Base-by-base conservation (phyloP, 495 filamentous ascomycete genomes). In the Annulohypoxylon maeteangense region DNA sequence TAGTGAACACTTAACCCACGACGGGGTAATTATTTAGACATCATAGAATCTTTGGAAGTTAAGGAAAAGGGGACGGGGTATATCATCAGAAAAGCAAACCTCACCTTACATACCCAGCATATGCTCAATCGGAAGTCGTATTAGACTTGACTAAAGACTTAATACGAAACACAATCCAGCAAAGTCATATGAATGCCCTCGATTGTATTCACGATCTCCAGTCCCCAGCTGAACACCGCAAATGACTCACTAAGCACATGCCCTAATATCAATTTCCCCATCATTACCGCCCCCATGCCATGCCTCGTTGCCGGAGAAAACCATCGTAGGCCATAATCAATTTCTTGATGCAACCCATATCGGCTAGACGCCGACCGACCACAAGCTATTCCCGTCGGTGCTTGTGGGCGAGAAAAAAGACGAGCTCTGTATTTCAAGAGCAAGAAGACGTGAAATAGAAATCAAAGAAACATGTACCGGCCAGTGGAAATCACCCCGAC, bases 371-470 rank as follows among this genome's bases (percentile, higher is more conserved):
- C 45, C 44, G 50, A 59, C 42, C 1, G 64, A 27, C 42, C 22
- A 31, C 32, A 22, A 53, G 51, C 18, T 38, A 32, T 38, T 47
- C 4, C 20, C 7, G 55, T 31, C 11, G 1, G 55, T 38, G 36
- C 40, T 14, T 32, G 53, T 2, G 16, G 36, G 60, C 7, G 23
- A 62, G 58, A 27, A 29, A 31, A 27, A 11, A 27, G 2, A 36
- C 38, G 31, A 68, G 65, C 70, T 68, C 70, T 72, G 6, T 72
- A 8, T 72, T 64, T 61, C 70, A 72, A 72, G 70, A 72, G 70
- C 70, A 56, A 63, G 51, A 44, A 1, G 14, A 14, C 34, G 65
- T 18, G 45, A 5, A 65, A 68, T 29, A 0, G 38, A 64, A 56
- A 18, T 48, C 4, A 57, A 55, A 54, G 59, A 62, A 68, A 64